Evolutionary conservation across 495 filamentous ascomycete species (phyloP).

Genomic region (Podospora conica): DNA sequence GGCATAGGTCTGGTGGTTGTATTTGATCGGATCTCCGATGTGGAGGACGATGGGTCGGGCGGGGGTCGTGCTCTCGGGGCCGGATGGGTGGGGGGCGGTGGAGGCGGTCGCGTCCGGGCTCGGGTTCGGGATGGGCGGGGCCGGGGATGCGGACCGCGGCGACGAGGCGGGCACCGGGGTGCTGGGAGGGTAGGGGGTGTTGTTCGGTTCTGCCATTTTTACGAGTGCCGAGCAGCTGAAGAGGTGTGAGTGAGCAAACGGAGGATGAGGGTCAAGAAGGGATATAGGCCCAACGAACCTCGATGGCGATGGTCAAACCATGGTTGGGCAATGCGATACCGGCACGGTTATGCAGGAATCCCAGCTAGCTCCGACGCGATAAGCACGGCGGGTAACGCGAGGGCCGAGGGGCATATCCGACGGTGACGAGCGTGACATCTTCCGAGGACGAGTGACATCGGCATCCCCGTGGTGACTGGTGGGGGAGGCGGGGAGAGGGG

Average conservation of each 20-base stretch:
- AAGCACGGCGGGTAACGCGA: constrained; percentile 14
- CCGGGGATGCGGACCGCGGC: constrained; percentile 39
- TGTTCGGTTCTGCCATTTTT: constrained; percentile 44
- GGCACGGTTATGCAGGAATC: constrained; percentile 11
- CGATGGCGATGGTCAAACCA: background rate
- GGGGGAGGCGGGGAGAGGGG: background rate
- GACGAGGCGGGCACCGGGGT: constrained; percentile 40
- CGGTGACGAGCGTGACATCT: constrained; percentile 1
- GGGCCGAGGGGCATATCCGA: constrained; percentile 12
- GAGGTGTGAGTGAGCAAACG: background rate
- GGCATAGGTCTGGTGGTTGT: constrained; percentile 54
- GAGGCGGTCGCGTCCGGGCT: constrained; percentile 18
- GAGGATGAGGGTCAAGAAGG: background rate
- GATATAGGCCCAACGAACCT: background rate
- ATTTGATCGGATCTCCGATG: constrained; percentile 62
- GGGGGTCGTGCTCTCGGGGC: background rate
- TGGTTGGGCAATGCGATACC: constrained; percentile 6
- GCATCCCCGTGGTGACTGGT: background rate
- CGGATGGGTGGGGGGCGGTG: constrained; percentile 10
- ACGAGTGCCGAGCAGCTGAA: background rate
- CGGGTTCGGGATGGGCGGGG: constrained; percentile 25
- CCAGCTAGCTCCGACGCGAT: constrained; percentile 13
- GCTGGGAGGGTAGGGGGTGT: constrained; percentile 40
- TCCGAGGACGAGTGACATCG: background rate
- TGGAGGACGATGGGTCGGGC: constrained; percentile 50